Evolutionary conservation across 768 basidiomycete genomes (phyloP).

Genomic region (Rhodocollybia butyracea): DNA sequence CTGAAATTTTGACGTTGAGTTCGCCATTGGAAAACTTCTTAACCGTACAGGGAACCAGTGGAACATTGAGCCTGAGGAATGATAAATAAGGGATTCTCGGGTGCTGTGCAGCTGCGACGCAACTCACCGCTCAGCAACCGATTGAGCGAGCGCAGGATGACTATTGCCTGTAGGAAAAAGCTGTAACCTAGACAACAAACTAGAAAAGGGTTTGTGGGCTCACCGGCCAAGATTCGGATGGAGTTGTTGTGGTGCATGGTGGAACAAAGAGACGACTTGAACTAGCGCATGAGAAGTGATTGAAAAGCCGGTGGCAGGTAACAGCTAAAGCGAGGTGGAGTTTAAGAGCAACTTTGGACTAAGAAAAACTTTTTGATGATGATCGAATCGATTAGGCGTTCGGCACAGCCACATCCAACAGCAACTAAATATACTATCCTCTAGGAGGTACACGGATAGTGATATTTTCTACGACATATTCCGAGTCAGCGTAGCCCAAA

Average conservation of each 20-base stretch:
- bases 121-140: slow-evolving; percentile 96
- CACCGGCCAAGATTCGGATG: slow-evolving; percentile 72
- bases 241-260: slow-evolving; percentile 81
- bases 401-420: not conserved
- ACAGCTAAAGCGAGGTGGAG: not conserved
- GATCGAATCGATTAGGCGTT: no score
- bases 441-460: slow-evolving; percentile 63
- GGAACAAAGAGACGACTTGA: slow-evolving; percentile 3
- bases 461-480: slow-evolving; percentile 96
- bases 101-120: slow-evolving; percentile 40
- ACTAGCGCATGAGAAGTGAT: slow-evolving; percentile 4
- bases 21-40: slow-evolving; percentile 94
- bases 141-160: slow-evolving; percentile 94
- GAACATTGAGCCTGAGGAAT: slow-evolving; percentile 76
- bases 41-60: slow-evolving; percentile 81
- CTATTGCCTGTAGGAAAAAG: slow-evolving; percentile 73
- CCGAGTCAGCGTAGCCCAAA: slow-evolving; percentile 92
- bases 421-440: not conserved
- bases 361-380: not conserved
- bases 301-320: not conserved
- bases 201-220: slow-evolving; percentile 16
- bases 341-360: not conserved
- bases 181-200: not conserved
- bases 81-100: slow-evolving; percentile 47
- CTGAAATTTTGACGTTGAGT: slow-evolving; percentile 90